Conservation (phyloP, 768 basidiomycete genomes). For the Naganishia randhawae region DNA sequence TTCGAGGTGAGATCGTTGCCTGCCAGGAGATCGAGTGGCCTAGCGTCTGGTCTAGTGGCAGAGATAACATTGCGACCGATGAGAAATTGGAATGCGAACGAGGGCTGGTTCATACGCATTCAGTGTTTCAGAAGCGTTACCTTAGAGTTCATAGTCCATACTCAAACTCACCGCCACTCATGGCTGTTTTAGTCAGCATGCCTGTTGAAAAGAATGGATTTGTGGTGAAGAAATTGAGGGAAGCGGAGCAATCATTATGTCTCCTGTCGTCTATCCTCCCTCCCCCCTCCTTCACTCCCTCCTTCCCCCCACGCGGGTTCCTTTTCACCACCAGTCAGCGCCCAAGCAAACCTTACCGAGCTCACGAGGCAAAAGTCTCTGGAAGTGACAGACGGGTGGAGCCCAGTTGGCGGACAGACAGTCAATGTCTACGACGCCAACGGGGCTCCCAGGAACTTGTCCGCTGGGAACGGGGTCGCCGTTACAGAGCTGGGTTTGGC, state of each 20-base stretch:
- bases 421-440: constrained; percentile 24
- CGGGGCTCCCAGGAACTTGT: constrained; percentile 30
- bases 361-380: constrained; percentile 30
- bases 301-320: not conserved
- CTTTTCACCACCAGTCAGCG: constrained; percentile 28
- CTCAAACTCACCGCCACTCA: not conserved
- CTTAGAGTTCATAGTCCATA: no score
- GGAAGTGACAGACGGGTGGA: constrained; percentile 2
- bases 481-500: constrained; percentile 25
- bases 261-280: no score
- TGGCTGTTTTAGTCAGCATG: constrained; percentile 5
- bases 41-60: not conserved
- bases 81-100: constrained; percentile 39
- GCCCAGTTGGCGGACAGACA: constrained; percentile 21
- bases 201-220: constrained; percentile 23
- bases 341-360: constrained; percentile 41
- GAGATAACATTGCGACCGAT: constrained; percentile 43
- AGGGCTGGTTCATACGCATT: constrained; percentile 35
- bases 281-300: not conserved
- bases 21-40: not conserved
- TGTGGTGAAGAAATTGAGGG: not conserved
- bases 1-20: not conserved
- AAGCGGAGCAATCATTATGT: constrained; percentile 25
- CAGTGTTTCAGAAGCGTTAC: no score
- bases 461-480: constrained; percentile 18